Conservation (phyloP, 306 rosid genomes). For the Urtica urens region DNA sequence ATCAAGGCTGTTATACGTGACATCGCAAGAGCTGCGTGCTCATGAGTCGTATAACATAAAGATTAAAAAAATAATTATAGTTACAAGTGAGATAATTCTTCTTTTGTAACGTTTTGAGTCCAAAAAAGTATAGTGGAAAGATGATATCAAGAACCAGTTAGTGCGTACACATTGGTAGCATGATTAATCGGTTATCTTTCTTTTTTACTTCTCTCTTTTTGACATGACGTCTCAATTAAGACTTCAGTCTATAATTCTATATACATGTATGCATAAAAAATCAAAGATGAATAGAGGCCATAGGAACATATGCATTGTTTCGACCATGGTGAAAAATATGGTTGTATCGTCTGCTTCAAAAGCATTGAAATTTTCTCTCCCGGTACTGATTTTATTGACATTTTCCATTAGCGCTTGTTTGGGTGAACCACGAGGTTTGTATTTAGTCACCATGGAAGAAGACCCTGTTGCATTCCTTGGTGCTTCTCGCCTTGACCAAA, state of each 20-base stretch:
- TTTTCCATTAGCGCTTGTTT: slow-evolving; percentile 8
- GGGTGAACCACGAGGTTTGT: slow-evolving; percentile 45
- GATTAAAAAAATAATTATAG: no score
- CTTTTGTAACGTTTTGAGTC: slow-evolving; percentile 11
- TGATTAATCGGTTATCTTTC: background rate
- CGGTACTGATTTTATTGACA: slow-evolving; percentile 2
- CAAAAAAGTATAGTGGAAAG: background rate
- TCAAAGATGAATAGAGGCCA: background rate
- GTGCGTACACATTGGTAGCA: slow-evolving; percentile 6
- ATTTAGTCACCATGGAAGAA: slow-evolving; percentile 58
- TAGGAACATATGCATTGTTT: background rate
- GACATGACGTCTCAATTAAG: no score
- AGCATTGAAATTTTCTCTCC: slow-evolving; percentile 4
- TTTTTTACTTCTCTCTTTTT: background rate
- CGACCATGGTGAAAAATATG: slow-evolving; percentile 9
- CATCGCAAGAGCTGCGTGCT: slow-evolving; percentile 16
- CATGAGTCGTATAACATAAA: no score
- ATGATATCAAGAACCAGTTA: background rate
- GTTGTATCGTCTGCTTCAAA: background rate
- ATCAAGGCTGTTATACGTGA: slow-evolving; percentile 11
- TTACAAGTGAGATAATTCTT: no score
- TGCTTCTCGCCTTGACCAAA: slow-evolving; percentile 12
- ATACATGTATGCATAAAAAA: background rate
- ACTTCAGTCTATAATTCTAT: no score
- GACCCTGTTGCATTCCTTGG: slow-evolving; percentile 36